Evolutionary conservation across 1,284 basidiomycete genomes (phyloP).

Genomic region (Cryptococcus sp.): DNA sequence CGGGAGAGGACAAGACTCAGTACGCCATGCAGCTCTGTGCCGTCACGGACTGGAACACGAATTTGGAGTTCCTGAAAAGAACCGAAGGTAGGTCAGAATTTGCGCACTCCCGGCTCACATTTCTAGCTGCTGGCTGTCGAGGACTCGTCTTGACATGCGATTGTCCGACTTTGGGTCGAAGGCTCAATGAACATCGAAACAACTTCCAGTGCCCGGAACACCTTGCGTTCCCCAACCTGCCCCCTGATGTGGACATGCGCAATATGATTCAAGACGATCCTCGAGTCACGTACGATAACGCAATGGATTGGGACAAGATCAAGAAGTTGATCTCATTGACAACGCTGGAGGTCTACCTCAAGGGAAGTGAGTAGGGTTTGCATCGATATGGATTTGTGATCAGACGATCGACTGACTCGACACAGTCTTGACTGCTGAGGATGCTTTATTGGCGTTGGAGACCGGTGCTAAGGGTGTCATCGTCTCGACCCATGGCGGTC

Average conservation of each 20-base stretch:
- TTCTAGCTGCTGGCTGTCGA: conserved; percentile 22
- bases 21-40: conserved; percentile 32
- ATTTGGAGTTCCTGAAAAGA: conserved; percentile 23
- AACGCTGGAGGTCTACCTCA: conserved; percentile 5
- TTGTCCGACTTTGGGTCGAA: conserved; percentile 27
- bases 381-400: not conserved
- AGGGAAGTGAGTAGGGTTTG: not conserved
- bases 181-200: conserved; percentile 28
- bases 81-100: conserved; percentile 26
- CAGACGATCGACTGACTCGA: not conserved
- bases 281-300: conserved; percentile 14
- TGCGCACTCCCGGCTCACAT: not conserved
- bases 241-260: conserved; percentile 15
- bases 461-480: conserved; percentile 69
- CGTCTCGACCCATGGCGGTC: conserved; percentile 78
- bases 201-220: conserved; percentile 17
- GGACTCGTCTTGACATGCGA: conserved; percentile 37
- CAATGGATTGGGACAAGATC: conserved; percentile 18
- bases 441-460: conserved; percentile 68
- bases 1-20: conserved; percentile 8
- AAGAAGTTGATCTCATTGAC: not conserved
- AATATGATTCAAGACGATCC: conserved; percentile 12
- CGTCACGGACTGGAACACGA: conserved; percentile 27
- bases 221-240: conserved; percentile 21
- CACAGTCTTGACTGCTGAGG: conserved; percentile 54